Evolutionary conservation across 164 flowering plant genomes (phyloP).

Genomic region (Hamamelis virginiana): DNA sequence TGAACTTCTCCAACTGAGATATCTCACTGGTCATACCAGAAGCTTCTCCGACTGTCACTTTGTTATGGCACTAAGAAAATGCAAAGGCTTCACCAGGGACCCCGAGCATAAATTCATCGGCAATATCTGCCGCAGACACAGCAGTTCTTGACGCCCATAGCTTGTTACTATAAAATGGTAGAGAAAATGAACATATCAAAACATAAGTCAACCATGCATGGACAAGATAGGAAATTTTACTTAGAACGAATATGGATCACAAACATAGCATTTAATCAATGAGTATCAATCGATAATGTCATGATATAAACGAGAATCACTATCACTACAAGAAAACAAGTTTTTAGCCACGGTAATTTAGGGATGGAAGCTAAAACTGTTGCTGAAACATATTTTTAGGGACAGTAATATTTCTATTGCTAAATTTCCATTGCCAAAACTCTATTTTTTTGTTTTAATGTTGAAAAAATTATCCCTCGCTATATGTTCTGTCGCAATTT

Average conservation of each 20-base stretch:
- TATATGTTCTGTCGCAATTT: too few relatives aligned
- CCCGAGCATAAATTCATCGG: slow-evolving; percentile 73
- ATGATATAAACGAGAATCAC: background rate
- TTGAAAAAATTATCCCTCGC: too few relatives aligned
- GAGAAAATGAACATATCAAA: background rate
- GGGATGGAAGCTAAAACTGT: too few relatives aligned
- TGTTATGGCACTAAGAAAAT: slow-evolving; percentile 79
- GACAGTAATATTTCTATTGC: too few relatives aligned
- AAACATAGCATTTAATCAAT: too few relatives aligned
- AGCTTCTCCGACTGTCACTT: slow-evolving; percentile 70
- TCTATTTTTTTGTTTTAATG: too few relatives aligned
- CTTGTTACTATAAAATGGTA: slow-evolving; percentile 60
- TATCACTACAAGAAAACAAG: too few relatives aligned
- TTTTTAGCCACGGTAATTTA: too few relatives aligned
- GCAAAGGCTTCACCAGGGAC: slow-evolving; percentile 69
- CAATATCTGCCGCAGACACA: slow-evolving; percentile 71
- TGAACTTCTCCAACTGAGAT: slow-evolving; percentile 72
- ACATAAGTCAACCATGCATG: background rate
- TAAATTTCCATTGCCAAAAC: too few relatives aligned
- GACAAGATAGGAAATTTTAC: background rate
- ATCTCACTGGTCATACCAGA: slow-evolving; percentile 82
- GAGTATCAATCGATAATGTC: too few relatives aligned
- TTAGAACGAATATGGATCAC: background rate
- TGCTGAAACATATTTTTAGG: too few relatives aligned
- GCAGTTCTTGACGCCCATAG: slow-evolving; percentile 79